Conservation (phyloP, 2,329 filamentous ascomycete genomes). For the Stagonosporopsis vannaccii region DNA sequence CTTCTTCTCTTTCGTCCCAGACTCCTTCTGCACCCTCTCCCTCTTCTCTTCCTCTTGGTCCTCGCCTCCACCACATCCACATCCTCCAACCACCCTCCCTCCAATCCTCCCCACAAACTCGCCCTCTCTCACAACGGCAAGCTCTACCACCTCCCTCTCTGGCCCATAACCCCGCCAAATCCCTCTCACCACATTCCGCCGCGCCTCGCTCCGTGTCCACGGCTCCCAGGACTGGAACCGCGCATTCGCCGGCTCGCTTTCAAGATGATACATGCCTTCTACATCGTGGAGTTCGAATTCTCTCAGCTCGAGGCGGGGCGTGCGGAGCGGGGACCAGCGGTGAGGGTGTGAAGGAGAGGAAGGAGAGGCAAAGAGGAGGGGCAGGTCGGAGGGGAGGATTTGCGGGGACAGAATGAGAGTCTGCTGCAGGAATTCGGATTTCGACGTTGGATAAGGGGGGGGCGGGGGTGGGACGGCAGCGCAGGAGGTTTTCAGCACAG, state of each 20-base stretch:
- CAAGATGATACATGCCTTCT: slow-evolving; percentile 31
- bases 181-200: slow-evolving; percentile 26
- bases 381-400: slow-evolving; percentile 24
- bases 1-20: no score
- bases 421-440: slow-evolving; percentile 21
- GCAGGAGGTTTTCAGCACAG: not conserved
- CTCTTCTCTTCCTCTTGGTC: not conserved
- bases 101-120: slow-evolving; percentile 43
- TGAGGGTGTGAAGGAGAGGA: not conserved
- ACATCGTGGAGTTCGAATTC: slow-evolving; percentile 38
- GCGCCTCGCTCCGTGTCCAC: slow-evolving; percentile 31
- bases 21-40: not conserved
- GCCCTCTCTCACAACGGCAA: slow-evolving; percentile 33
- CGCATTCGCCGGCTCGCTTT: slow-evolving; percentile 34
- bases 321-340: slow-evolving; percentile 8
- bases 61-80: not conserved
- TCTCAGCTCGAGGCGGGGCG: slow-evolving; percentile 33
- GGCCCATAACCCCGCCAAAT: slow-evolving; percentile 24
- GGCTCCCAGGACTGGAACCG: slow-evolving; percentile 39
- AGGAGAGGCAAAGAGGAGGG: not conserved
- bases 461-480: not conserved
- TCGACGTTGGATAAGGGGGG: slow-evolving; percentile 19
- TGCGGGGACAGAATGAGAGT: slow-evolving; percentile 22
- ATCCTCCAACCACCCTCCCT: not conserved
- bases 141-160: slow-evolving; percentile 34